Percentiles rank a stretch among this genome's conserved stretches.
These are phyloP conservation scores for Yamagishiella unicocca DNA, from an alignment of 139 green algal genomes.

Conservation along the genomic window DNA sequence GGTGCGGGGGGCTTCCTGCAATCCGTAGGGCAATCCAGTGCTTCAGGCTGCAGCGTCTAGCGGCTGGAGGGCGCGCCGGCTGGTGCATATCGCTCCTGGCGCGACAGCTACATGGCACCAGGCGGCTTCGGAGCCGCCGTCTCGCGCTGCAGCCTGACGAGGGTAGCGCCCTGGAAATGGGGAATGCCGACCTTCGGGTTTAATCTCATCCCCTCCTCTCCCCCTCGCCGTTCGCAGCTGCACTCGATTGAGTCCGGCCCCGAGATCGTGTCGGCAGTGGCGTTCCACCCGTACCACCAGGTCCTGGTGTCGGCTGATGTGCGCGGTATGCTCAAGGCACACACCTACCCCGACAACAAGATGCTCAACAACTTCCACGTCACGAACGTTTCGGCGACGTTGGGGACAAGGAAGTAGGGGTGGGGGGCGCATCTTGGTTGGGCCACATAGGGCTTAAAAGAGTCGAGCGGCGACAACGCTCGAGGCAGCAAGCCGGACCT, in stretches of 20 bases:
- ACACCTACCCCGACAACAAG: conserved; percentile 65
- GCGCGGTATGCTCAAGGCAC: conserved; percentile 70
- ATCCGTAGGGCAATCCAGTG: not conserved
- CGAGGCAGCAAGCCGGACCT: too few relatives aligned
- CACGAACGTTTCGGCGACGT: conserved; percentile 44
- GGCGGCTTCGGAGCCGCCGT: too few relatives aligned
- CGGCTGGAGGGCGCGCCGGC: not conserved
- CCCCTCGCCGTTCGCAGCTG: not conserved
- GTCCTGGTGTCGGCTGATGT: conserved; percentile 68
- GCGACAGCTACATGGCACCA: too few relatives aligned
- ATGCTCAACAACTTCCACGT: conserved; percentile 68
- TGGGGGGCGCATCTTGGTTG: too few relatives aligned
- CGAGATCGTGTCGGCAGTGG: conserved; percentile 62
- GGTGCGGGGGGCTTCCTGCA: conserved; percentile 20
- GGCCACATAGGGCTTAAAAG: too few relatives aligned
- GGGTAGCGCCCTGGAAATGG: too few relatives aligned
- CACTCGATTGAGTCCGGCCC: conserved; percentile 20
- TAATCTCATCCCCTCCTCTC: not conserved
- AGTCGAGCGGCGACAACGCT: too few relatives aligned
- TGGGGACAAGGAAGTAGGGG: not conserved
- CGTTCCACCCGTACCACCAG: conserved; percentile 84
- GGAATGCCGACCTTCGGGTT: too few relatives aligned
- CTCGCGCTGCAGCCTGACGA: too few relatives aligned
- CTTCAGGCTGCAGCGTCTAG: not conserved
- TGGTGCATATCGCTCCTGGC: not conserved